A percentile compares a stretch with the other conserved stretches of the same genome.
Evolutionary conservation across 140 eudicot species (phyloP).

Genomic region (Eryngium alpinum): DNA sequence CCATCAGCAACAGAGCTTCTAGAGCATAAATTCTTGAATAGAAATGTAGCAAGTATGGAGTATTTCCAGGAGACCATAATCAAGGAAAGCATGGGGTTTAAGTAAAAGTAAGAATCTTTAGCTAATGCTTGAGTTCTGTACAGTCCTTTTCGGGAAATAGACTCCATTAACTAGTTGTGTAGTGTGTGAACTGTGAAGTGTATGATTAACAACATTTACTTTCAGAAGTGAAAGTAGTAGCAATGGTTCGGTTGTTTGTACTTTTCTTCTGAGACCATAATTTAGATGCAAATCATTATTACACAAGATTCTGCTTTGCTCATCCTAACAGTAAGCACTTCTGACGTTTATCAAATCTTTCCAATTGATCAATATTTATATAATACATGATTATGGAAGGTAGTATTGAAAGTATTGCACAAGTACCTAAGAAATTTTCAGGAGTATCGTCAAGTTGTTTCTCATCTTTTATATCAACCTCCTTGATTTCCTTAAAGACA

Average conservation of each 20-base stretch:
- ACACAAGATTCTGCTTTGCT: too few species aligned
- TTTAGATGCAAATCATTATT: not conserved
- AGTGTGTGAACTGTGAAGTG: not conserved
- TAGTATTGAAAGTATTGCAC: not conserved
- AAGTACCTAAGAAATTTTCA: conserved; percentile 44
- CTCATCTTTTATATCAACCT: conserved; percentile 88
- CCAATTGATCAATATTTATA: too few species aligned
- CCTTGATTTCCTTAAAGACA: conserved; percentile 57
- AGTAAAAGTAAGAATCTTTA: not conserved
- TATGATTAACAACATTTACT: not conserved
- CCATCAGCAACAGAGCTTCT: not conserved
- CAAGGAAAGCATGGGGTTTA: not conserved
- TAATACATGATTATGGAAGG: not conserved
- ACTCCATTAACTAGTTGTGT: not conserved
- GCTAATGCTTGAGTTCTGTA: not conserved
- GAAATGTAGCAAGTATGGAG: not conserved
- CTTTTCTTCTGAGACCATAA: not conserved
- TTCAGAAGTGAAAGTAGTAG: not conserved
- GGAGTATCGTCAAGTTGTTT: conserved; percentile 91
- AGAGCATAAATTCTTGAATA: not conserved
- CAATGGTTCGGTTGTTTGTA: not conserved
- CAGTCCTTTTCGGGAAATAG: not conserved
- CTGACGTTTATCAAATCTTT: too few species aligned
- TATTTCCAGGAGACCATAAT: not conserved
- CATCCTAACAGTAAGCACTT: too few species aligned